These are phyloP conservation scores for Fistulifera pelliculosa DNA, from an alignment of 108 stramenopile species.

Conservation along the genomic window DNA sequence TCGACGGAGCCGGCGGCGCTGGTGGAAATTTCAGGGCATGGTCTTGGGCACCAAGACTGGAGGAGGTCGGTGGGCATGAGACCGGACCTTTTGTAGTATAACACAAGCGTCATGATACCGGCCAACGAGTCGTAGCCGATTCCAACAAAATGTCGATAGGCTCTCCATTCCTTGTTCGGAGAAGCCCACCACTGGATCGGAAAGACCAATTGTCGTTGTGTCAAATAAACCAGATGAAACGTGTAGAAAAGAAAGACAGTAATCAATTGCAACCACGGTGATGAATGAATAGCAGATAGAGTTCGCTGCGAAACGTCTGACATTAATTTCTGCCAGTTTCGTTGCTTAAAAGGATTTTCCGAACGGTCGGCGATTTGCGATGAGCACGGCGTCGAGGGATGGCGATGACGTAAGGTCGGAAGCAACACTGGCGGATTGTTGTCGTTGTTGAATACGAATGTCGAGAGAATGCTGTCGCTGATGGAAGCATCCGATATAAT, in stretches of 20 bases:
- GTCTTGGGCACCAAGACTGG: neutral
- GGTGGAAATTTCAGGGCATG: neutral
- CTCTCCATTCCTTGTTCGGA: constrained; percentile 30
- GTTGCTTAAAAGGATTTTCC: too few species aligned
- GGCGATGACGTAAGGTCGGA: too few species aligned
- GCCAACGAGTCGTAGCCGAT: constrained; percentile 77
- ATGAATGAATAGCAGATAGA: too few species aligned
- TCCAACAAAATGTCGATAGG: constrained; percentile 61
- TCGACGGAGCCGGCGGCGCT: constrained; percentile 1
- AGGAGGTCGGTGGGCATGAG: too few species aligned
- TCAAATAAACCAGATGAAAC: constrained; percentile 61
- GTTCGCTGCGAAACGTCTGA: too few species aligned
- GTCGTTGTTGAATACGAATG: too few species aligned
- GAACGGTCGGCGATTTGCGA: too few species aligned
- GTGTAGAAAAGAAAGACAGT: constrained; percentile 34
- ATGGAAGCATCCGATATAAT: too few species aligned
- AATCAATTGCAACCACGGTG: constrained; percentile 25
- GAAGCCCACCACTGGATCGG: constrained; percentile 74
- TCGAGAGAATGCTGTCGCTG: too few species aligned
- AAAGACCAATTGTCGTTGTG: constrained; percentile 64
- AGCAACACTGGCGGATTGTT: too few species aligned
- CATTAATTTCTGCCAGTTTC: too few species aligned
- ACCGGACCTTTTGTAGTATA: constrained; percentile 4
- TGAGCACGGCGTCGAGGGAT: neutral
- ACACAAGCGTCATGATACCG: constrained; percentile 47